A percentile compares a stretch with the other conserved stretches of the same genome.
Conservation (phyloP, 2,329 filamentous ascomycete genomes). For the Fusarium sublunatum region DNA sequence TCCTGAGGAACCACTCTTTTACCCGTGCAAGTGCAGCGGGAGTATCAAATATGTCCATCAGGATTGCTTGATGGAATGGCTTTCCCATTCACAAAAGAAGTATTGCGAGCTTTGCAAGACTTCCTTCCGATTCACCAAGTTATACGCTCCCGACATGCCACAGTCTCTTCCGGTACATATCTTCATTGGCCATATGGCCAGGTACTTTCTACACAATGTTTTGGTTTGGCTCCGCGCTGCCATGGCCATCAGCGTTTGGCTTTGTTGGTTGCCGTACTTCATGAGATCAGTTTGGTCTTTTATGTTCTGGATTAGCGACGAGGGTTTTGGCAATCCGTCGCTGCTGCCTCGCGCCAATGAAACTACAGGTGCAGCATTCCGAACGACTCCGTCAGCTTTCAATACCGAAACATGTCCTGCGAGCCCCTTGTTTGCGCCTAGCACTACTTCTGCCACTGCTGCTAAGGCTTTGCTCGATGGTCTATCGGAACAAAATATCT, state of each 20-base stretch:
- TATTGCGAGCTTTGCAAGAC: constrained; percentile 99
- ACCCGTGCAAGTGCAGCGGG: constrained; percentile 98
- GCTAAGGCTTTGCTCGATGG: constrained; percentile 48
- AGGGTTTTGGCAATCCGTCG: constrained; percentile 62
- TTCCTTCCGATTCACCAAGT: constrained; percentile 95
- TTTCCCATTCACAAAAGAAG: constrained; percentile 98
- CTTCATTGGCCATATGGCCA: constrained; percentile 80
- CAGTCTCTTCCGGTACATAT: constrained; percentile 80
- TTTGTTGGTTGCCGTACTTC: constrained; percentile 86
- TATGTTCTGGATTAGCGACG: constrained; percentile 94
- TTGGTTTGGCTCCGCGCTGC: constrained; percentile 81
- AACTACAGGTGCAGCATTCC: constrained; percentile 42
- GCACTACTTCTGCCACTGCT: constrained; percentile 49
- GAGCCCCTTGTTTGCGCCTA: constrained; percentile 50
- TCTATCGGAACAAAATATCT: constrained; percentile 48
- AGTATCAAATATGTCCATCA: constrained; percentile 99
- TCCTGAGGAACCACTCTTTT: constrained; percentile 86
- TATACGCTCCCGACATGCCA: constrained; percentile 96
- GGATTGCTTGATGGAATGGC: constrained; percentile 98
- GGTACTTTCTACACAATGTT: constrained; percentile 77
- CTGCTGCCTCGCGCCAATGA: constrained; percentile 44
- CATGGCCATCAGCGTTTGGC: constrained; percentile 87
- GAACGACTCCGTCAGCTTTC: constrained; percentile 47
- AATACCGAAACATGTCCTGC: constrained; percentile 50
- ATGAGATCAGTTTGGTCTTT: constrained; percentile 94